A percentile compares a stretch with the other conserved stretches of the same genome.
Evolutionary conservation across 2,329 filamentous ascomycete species (phyloP).

Genomic region (Fusarium sambucinum): DNA sequence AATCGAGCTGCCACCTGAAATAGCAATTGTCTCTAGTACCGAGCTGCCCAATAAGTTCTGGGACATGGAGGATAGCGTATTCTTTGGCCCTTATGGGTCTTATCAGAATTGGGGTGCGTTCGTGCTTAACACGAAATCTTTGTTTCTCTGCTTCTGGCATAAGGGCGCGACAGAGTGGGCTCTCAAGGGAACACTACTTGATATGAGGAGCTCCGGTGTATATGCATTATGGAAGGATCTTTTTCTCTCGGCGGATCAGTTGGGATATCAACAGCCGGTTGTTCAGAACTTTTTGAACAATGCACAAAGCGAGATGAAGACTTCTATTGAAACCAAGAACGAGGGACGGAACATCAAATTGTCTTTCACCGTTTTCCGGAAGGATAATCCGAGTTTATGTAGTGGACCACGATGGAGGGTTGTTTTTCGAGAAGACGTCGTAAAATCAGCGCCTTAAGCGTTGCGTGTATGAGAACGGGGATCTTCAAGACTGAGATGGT

Average conservation of each 20-base stretch:
- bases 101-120: background rate
- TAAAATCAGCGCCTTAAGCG: background rate
- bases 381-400: background rate
- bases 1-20: background rate
- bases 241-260: background rate
- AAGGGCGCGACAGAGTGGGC: background rate
- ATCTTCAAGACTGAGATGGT: no score
- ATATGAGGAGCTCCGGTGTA: accelerated
- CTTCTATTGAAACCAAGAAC: background rate
- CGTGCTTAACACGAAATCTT: background rate
- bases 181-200: background rate
- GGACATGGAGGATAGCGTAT: background rate
- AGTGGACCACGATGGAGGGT: background rate
- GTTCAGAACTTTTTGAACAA: background rate
- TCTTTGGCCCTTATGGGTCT: background rate
- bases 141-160: background rate
- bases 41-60: background rate
- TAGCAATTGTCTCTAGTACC: background rate
- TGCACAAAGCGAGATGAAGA: background rate
- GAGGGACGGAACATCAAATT: background rate
- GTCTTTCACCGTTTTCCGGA: background rate
- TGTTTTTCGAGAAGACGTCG: background rate
- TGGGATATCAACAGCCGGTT: background rate
- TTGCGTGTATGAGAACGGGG: no score
- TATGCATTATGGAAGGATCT: background rate